Percentiles rank a stretch among this genome's conserved stretches.
phyloP scores from a whole-genome alignment of 768 basidiomycete species.

The Leccinum subgranulosum region DNA sequence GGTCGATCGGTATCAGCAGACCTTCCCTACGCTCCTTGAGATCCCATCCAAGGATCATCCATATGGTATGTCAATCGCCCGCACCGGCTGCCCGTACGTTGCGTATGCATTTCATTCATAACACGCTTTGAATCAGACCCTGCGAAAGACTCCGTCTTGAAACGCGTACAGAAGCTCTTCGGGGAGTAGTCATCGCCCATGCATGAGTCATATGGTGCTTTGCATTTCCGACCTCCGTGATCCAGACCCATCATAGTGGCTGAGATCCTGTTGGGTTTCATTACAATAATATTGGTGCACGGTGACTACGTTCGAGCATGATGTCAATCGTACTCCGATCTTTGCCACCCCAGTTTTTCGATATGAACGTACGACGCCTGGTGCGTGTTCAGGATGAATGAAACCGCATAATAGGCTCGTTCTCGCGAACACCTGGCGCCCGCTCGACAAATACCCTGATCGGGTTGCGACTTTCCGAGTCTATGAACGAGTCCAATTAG shows the following conservation, averaged over 20 bases:
- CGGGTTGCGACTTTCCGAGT: conserved; percentile 58
- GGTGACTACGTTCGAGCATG: conserved; percentile 14
- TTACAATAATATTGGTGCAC: conserved; percentile 19
- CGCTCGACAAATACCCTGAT: conserved; percentile 71
- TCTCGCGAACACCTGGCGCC: conserved; percentile 61
- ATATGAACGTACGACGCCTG: conserved; percentile 9
- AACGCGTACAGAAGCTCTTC: conserved; percentile 94
- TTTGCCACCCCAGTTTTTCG: conserved; percentile 8
- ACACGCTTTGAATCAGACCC: conserved; percentile 53
- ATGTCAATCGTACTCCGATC: conserved; percentile 9
- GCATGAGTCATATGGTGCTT: conserved; percentile 2
- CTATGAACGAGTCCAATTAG: conserved; percentile 33
- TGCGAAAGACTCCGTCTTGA: conserved; percentile 91
- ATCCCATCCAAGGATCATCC: conserved; percentile 99
- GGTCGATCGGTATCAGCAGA: conserved; percentile 92
- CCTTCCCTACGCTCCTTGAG: conserved; percentile 95
- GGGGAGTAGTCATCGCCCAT: conserved; percentile 61
- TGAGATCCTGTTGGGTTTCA: conserved; percentile 24
- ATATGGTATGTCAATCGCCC: conserved; percentile 63
- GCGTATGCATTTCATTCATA: conserved; percentile 12
- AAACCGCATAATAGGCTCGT: conserved; percentile 71
- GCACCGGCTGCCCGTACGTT: not conserved
- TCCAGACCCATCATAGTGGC: conserved; percentile 5
- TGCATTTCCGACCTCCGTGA: conserved; percentile 6
- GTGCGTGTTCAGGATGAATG: conserved; percentile 34